These are phyloP conservation scores for Yamadazyma oceani DNA, from an alignment of 1,139 yeast genomes.

Conservation along the genomic window DNA sequence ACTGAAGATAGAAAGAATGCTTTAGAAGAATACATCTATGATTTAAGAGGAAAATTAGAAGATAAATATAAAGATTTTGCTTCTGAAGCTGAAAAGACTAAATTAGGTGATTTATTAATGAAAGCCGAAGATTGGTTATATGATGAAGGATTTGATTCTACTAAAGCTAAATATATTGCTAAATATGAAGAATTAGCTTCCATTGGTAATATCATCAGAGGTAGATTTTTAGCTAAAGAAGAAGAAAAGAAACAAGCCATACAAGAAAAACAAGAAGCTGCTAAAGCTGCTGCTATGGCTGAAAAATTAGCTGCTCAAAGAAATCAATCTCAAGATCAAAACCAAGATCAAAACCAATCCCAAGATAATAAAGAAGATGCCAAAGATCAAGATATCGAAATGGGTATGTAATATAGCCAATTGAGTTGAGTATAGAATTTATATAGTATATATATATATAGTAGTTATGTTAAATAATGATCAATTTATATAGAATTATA, in stretches of 20 bases:
- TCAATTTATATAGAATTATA: no score
- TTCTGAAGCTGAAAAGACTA: conserved; percentile 83
- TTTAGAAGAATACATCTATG: conserved; percentile 96
- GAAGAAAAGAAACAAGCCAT: conserved; percentile 93
- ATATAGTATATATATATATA: background rate
- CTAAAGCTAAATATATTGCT: conserved; percentile 96
- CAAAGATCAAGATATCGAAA: conserved; percentile 40
- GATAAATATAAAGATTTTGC: conserved; percentile 90
- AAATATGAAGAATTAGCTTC: conserved; percentile 97
- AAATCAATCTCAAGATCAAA: conserved; percentile 34
- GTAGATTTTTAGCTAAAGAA: conserved; percentile 90
- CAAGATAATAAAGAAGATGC: conserved; percentile 21
- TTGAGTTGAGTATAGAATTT: background rate
- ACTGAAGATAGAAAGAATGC: conserved; percentile 99
- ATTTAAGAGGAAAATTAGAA: conserved; percentile 94
- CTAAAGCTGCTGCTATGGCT: conserved; percentile 83
- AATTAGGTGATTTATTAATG: conserved; percentile 67
- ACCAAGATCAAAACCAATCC: conserved; percentile 15
- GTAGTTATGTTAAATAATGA: no score
- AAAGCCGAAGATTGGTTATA: conserved; percentile 98
- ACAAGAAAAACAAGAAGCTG: conserved; percentile 86
- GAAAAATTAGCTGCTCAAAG: conserved; percentile 88
- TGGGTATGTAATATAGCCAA: conserved; percentile 24
- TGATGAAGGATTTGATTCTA: conserved; percentile 94
- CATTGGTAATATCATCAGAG: conserved; percentile 91